Percentiles rank a stretch among this genome's conserved stretches.
phyloP scores from a whole-genome alignment of 2,329 filamentous ascomycete species.

The Leptosphaerulina australis region DNA sequence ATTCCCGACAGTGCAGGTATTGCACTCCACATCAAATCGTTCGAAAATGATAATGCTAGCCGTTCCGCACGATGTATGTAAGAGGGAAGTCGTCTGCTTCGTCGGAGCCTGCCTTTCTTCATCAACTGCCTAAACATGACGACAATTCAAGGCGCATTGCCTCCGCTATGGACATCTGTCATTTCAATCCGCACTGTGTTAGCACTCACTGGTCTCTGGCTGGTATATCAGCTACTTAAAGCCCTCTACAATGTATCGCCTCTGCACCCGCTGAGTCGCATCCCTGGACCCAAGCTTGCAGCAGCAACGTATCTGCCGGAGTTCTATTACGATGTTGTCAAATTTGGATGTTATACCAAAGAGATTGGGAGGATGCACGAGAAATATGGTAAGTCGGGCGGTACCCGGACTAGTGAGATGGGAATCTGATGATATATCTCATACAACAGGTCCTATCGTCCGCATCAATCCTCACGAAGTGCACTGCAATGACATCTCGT shows the following conservation, averaged over 20 bases:
- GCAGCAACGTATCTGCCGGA: conserved; percentile 46
- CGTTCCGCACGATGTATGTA: conserved; percentile 1
- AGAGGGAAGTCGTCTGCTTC: conserved; percentile 3
- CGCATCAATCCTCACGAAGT: conserved; percentile 44
- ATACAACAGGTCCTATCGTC: conserved; percentile 38
- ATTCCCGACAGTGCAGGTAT: conserved; percentile 21
- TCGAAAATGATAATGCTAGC: conserved; percentile 13
- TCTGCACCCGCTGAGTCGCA: conserved; percentile 36
- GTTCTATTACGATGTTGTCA: conserved; percentile 46
- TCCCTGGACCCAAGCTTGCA: conserved; percentile 45
- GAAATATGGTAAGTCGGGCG: conserved; percentile 37
- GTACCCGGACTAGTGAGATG: background rate
- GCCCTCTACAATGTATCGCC: conserved; percentile 35
- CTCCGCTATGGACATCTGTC: conserved; percentile 11
- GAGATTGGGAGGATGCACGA: conserved; percentile 47
- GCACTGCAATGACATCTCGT: conserved; percentile 39
- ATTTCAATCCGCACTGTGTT: conserved; percentile 15
- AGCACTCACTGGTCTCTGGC: conserved; percentile 18
- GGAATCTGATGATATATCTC: background rate
- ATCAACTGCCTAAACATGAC: conserved; percentile 13
- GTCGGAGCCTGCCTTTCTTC: background rate
- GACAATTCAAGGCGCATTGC: conserved; percentile 5
- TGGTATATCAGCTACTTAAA: conserved; percentile 23
- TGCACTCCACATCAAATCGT: conserved; percentile 15
- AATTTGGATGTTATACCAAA: conserved; percentile 39